Evolutionary conservation across 139 green algal species (phyloP).

Genomic region (Micromonas commoda): DNA sequence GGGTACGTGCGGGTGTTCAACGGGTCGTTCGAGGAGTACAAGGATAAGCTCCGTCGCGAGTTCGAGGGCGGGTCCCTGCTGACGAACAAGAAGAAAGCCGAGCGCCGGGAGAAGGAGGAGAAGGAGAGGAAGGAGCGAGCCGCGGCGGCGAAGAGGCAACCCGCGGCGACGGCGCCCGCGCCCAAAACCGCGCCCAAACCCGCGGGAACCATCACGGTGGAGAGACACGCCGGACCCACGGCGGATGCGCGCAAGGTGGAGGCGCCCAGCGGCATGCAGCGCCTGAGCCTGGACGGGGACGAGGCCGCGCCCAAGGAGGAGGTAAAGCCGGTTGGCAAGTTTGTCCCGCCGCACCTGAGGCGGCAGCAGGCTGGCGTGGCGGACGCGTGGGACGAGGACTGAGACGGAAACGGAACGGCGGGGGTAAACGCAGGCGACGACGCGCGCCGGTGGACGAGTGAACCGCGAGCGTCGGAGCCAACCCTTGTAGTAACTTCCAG

Average conservation of each 20-base stretch:
- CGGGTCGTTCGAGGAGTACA: constrained; percentile 52
- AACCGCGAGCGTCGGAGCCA: too few relatives aligned
- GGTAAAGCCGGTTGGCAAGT: too few relatives aligned
- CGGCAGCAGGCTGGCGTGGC: background rate
- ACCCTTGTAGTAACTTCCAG: too few relatives aligned
- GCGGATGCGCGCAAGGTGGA: background rate
- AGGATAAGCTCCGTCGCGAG: constrained; percentile 34
- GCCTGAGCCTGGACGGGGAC: background rate
- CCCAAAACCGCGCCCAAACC: background rate
- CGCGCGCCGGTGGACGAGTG: too few relatives aligned
- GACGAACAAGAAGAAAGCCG: constrained; percentile 28
- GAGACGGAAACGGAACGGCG: background rate
- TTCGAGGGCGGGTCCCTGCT: constrained; percentile 19
- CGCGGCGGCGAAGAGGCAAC: background rate
- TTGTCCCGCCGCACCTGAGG: background rate
- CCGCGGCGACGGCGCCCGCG: too few relatives aligned
- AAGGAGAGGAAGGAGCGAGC: background rate
- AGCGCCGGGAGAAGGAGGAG: constrained; percentile 2
- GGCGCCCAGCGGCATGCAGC: background rate
- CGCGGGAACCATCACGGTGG: background rate
- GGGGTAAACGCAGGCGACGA: too few relatives aligned
- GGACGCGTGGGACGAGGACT: background rate
- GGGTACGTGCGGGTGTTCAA: constrained; percentile 42
- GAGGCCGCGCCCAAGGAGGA: too few relatives aligned
- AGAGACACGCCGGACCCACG: background rate